phyloP scores from a whole-genome alignment of 2,329 filamentous ascomycete genomes.

The Arthrobotrys sphaeroides region DNA sequence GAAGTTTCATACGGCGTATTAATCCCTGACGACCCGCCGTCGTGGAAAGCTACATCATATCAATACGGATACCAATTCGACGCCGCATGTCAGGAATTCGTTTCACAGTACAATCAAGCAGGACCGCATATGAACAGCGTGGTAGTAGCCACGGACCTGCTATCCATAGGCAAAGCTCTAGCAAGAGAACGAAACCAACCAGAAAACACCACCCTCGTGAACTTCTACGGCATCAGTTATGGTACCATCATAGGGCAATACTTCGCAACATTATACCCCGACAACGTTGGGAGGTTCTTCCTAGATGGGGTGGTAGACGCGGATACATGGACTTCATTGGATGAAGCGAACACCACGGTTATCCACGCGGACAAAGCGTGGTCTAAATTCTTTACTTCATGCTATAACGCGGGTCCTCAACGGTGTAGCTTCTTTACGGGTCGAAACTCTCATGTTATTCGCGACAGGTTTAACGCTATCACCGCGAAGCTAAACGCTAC shows the following conservation, averaged over 20 bases:
- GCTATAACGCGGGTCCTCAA: slow-evolving; percentile 17
- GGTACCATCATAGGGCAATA: slow-evolving; percentile 46
- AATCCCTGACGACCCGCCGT: slow-evolving; percentile 17
- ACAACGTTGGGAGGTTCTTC: slow-evolving; percentile 37
- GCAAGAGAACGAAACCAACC: slow-evolving; percentile 25
- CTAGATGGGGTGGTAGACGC: slow-evolving; percentile 44
- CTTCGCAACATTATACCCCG: slow-evolving; percentile 43
- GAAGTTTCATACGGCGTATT: slow-evolving; percentile 6
- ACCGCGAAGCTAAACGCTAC: slow-evolving; percentile 38
- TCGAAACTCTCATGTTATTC: slow-evolving; percentile 1
- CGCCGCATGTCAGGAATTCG: slow-evolving; percentile 3
- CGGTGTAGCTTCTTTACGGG: slow-evolving; percentile 37
- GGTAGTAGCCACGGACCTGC: slow-evolving; percentile 46
- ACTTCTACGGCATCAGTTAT: slow-evolving; percentile 42
- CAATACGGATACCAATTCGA: background rate
- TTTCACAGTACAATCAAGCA: slow-evolving; percentile 36
- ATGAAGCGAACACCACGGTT: background rate
- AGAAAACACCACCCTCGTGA: slow-evolving; percentile 29
- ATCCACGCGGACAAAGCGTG: slow-evolving; percentile 38
- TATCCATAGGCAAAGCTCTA: slow-evolving; percentile 37
- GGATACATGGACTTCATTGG: slow-evolving; percentile 2
- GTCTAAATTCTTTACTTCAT: slow-evolving; percentile 32
- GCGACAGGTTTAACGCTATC: slow-evolving; percentile 26
- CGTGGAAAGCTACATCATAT: background rate
- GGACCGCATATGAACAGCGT: slow-evolving; percentile 39